Evolutionary conservation across 1,284 basidiomycete species (phyloP).

Genomic region (Takashimella koratensis): DNA sequence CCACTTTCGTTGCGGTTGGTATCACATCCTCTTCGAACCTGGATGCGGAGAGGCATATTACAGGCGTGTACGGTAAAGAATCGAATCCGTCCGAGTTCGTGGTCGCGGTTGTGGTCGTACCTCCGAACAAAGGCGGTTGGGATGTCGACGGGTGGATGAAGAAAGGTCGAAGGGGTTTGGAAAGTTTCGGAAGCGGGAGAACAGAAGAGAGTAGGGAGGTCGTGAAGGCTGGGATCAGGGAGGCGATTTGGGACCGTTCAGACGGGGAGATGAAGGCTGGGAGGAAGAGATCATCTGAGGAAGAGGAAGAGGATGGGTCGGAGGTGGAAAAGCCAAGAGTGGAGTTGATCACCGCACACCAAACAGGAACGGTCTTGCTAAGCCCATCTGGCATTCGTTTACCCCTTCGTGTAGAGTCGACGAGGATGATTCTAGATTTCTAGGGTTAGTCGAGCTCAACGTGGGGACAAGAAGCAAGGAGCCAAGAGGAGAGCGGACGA

Average conservation of each 20-base stretch:
- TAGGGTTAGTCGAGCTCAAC: no score
- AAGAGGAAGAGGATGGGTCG: background rate
- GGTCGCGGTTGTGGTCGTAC: no score
- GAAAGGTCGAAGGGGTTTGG: conserved; percentile 46
- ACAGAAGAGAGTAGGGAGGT: conserved; percentile 21
- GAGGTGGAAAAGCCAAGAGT: conserved; percentile 51
- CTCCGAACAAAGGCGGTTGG: conserved; percentile 27
- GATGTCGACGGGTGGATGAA: conserved; percentile 45
- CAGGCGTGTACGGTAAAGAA: conserved; percentile 46
- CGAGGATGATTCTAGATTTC: conserved; percentile 80
- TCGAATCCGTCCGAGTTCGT: conserved; percentile 8
- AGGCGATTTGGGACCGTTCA: conserved; percentile 52
- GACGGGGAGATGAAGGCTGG: conserved; percentile 44
- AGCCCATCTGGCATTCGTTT: conserved; percentile 94
- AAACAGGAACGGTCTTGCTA: conserved; percentile 91
- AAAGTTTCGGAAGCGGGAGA: conserved; percentile 38
- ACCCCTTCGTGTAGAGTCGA: conserved; percentile 89
- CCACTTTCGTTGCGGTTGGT: conserved; percentile 31
- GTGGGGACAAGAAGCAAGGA: no score
- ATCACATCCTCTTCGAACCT: conserved; percentile 33
- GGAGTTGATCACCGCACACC: conserved; percentile 88
- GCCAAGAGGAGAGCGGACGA: no score
- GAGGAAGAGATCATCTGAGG: no score
- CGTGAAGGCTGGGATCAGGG: conserved; percentile 57
- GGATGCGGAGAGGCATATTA: conserved; percentile 48